These are phyloP conservation scores for Gynochthodes officinalis DNA, from an alignment of 257 asterid species.

Conservation along the genomic window DNA sequence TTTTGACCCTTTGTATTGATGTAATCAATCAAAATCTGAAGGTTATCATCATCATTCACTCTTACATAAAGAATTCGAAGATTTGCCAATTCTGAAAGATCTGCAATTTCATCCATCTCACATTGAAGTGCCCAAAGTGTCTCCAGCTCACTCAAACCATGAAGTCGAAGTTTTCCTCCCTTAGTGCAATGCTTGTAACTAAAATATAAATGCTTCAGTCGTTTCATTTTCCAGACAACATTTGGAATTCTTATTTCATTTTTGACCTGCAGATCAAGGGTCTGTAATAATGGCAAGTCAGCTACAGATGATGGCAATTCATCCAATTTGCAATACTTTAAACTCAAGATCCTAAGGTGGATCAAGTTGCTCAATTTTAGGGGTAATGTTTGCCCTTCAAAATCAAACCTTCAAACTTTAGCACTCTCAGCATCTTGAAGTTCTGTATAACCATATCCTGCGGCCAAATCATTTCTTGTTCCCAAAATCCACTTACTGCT, in stretches of 20 bases:
- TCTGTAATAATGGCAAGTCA: slow-evolving; percentile 5
- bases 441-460: neutral
- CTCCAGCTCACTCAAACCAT: slow-evolving; percentile 4
- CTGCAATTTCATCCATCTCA: neutral
- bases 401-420: slow-evolving; percentile 7
- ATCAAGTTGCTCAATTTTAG: neutral
- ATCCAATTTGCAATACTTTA: slow-evolving; percentile 1
- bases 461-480: neutral
- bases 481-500: neutral
- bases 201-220: slow-evolving; percentile 1
- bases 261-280: slow-evolving; percentile 3
- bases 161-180: neutral
- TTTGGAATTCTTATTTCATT: neutral
- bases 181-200: neutral
- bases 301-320: slow-evolving; percentile 11
- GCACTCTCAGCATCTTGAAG: neutral
- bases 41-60: neutral
- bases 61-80: neutral
- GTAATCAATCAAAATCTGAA: neutral
- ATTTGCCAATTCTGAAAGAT: neutral
- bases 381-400: neutral
- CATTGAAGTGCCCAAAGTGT: neutral
- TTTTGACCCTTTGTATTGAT: neutral
- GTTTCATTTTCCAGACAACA: slow-evolving; percentile 2
- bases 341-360: slow-evolving; percentile 4